Evolutionary conservation across 495 filamentous ascomycete genomes (phyloP), one percentile per base, ranked within the genome.

Genomic region (Bryoglossum gracile): DNA sequence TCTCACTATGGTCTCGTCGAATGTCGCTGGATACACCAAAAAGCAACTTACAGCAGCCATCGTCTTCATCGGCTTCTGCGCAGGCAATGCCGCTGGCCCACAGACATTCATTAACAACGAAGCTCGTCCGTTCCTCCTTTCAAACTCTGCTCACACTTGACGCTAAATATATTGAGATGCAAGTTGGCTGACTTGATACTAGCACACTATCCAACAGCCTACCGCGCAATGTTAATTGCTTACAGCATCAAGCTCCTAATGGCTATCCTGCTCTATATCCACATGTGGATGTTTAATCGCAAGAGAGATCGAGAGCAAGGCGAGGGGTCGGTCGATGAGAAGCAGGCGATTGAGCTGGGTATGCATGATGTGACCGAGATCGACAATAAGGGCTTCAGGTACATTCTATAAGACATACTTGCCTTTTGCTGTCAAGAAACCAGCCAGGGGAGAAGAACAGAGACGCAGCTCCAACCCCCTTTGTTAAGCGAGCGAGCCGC

Each of bases 271-370:
- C 28, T 32, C 6, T 32, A 32, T 13, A 32, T 32, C 28, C 84
- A 76, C 58, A 62, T 59, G 11, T 60, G 59, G 17, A 71, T 81
- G 67, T 86, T 86, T 47, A 63, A 59, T 54, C 69, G 71, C 62
- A 85, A 86, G 63, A 19, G 44, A 18, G 44, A 47, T 37, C 9
- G 18, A 10, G 44, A 36, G 18, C 14, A 35, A n/a, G 74, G 13
- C 77, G 78, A 48, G 76, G 73, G 71, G 74, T 34, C 68, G 69
- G 5, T 70, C 3, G 53, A 53, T 48, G 36, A 59, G 58, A 26
- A 54, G 42, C 75, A 77, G 58, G 51, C 82, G 50, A 78, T 81
- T 61, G 82, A 82, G 52, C 77, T 82, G 61, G 82, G 81, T 65
- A 14, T 74, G 77, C 3, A 53, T 51, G 46, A 50, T 50, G 18